Conservation (phyloP, 2,329 filamentous ascomycete genomes). For the Nothomitra cinnamomea region DNA sequence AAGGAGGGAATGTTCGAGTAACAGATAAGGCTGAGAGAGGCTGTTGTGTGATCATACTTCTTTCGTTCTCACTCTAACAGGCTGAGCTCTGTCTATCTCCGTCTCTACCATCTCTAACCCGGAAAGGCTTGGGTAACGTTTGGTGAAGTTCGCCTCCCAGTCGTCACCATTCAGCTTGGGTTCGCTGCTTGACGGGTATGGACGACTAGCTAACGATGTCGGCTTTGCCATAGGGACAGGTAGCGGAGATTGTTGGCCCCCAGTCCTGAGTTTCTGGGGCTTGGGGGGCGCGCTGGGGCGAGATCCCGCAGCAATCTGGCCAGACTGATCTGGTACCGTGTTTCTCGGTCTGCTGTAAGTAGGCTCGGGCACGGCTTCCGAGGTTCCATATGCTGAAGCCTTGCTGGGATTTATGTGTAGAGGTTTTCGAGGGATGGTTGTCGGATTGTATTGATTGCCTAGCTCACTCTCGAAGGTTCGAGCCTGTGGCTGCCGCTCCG, state of each 20-base stretch:
- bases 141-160: conserved; percentile 56
- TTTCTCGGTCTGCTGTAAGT: not conserved
- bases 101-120: conserved; percentile 80
- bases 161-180: conserved; percentile 42
- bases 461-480: not conserved
- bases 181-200: conserved; percentile 24
- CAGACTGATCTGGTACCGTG: not conserved
- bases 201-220: conserved; percentile 18
- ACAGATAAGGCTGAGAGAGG: too few species aligned
- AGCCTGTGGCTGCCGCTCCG: conserved; percentile 8
- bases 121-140: conserved; percentile 70
- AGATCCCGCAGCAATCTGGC: conserved; percentile 12
- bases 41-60: conserved; percentile 1
- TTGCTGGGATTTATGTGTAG: not conserved
- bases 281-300: conserved; percentile 38
- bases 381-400: not conserved
- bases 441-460: not conserved
- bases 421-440: not conserved
- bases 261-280: conserved; percentile 5
- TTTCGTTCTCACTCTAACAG: conserved; percentile 1
- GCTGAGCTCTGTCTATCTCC: conserved; percentile 26
- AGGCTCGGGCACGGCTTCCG: not conserved
- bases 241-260: conserved; percentile 5
- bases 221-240: conserved; percentile 14
- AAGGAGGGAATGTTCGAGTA: too few species aligned